phyloP scores from a whole-genome alignment of 225 moss, liverwort and hornwort genomes.

The Bryoerythrophyllum caledonicum region DNA sequence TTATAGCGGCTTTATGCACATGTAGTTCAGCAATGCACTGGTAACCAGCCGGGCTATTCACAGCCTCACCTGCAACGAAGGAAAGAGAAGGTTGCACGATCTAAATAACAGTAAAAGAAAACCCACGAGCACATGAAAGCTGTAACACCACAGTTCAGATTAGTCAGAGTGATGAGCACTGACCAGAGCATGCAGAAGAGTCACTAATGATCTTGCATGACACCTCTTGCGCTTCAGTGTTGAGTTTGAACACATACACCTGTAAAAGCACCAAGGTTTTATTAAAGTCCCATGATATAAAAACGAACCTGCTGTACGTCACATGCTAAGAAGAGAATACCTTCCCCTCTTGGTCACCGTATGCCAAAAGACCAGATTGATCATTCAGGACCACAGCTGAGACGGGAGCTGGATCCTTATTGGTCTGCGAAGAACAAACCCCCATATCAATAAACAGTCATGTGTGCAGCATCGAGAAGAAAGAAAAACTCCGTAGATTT shows the following conservation, averaged over 20 bases:
- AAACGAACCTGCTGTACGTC: slow-evolving; percentile 14
- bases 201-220: slow-evolving; percentile 58
- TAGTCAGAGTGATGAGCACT: slow-evolving; percentile 22
- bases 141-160: slow-evolving; percentile 9
- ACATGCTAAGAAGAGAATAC: slow-evolving; percentile 43
- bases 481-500: slow-evolving; percentile 4
- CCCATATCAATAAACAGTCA: slow-evolving; percentile 12
- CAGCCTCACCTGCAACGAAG: slow-evolving; percentile 58
- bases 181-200: slow-evolving; percentile 56
- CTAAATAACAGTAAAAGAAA: slow-evolving; percentile 10
- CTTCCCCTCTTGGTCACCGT: slow-evolving; percentile 74
- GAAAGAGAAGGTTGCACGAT: slow-evolving; percentile 8
- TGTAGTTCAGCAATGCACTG: slow-evolving; percentile 60
- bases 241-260: slow-evolving; percentile 64
- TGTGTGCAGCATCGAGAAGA: slow-evolving; percentile 6
- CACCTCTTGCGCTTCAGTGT: slow-evolving; percentile 54
- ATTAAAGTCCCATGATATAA: background rate
- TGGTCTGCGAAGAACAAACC: slow-evolving; percentile 52
- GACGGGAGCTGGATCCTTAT: slow-evolving; percentile 40
- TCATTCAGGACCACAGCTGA: slow-evolving; percentile 61
- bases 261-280: slow-evolving; percentile 41
- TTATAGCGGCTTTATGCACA: slow-evolving; percentile 66
- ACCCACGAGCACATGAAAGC: slow-evolving; percentile 9
- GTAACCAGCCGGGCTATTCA: slow-evolving; percentile 62
- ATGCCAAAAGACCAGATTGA: slow-evolving; percentile 72